phyloP scores from a whole-genome alignment of 192 early-diverging fungal species.

The Geranomyces variabilis region DNA sequence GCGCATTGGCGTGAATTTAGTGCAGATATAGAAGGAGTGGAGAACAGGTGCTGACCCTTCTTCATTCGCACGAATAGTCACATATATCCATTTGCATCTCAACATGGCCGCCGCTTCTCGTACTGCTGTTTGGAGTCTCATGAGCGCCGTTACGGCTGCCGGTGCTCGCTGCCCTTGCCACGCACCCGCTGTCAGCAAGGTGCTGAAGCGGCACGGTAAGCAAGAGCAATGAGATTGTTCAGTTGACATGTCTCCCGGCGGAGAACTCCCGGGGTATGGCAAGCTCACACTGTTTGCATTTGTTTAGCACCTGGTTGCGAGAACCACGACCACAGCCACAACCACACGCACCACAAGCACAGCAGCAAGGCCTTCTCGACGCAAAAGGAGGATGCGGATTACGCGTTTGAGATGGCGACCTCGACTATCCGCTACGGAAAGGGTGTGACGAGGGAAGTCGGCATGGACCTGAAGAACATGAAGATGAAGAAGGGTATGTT shows the following conservation, averaged over 20 bases:
- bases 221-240: too few species aligned
- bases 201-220: slow-evolving; percentile 3
- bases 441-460: slow-evolving; percentile 81
- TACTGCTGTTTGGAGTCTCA: slow-evolving; percentile 27
- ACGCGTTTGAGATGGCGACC: slow-evolving; percentile 78
- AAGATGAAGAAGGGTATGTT: slow-evolving; percentile 63
- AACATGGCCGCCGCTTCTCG: slow-evolving; percentile 24
- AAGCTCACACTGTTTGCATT: neutral
- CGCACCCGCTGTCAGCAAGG: slow-evolving; percentile 22
- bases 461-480: slow-evolving; percentile 80
- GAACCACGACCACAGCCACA: neutral
- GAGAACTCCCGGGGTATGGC: neutral
- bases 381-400: slow-evolving; percentile 39
- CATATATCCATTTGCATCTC: neutral
- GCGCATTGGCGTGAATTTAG: too few species aligned
- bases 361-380: slow-evolving; percentile 16
- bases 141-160: slow-evolving; percentile 29
- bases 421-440: slow-evolving; percentile 84
- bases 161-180: slow-evolving; percentile 44
- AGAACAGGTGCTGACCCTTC: too few species aligned
- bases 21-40: too few species aligned
- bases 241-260: too few species aligned
- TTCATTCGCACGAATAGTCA: neutral
- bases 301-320: slow-evolving; percentile 5
- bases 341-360: slow-evolving; percentile 7